A percentile compares a stretch with the other conserved stretches of the same genome.
Evolutionary conservation across 139 green algal genomes (phyloP).

Genomic region (Coelastrella sp.): DNA sequence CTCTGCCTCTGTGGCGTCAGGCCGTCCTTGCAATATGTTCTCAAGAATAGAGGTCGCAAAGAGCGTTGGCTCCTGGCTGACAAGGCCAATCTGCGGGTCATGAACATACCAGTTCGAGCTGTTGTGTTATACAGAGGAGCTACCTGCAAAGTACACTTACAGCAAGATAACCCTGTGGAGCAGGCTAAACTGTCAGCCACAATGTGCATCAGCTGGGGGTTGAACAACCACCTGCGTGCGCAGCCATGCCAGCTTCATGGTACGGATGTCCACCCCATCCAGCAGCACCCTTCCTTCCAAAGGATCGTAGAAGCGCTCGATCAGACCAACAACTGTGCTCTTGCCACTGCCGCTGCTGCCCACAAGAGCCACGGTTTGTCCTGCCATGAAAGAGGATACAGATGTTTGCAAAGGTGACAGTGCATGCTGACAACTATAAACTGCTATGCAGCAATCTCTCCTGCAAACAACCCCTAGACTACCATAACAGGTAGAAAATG

Average conservation of each 20-base stretch:
- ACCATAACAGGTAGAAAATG: no score
- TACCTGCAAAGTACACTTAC: no score
- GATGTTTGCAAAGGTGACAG: no score
- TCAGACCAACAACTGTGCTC: constrained; percentile 81
- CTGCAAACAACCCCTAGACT: no score
- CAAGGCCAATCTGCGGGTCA: constrained; percentile 68
- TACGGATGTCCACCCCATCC: constrained; percentile 85
- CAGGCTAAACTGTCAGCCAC: background rate
- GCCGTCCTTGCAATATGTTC: constrained; percentile 88
- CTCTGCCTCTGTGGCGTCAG: constrained; percentile 63
- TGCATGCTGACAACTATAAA: no score
- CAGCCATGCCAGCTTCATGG: constrained; percentile 81
- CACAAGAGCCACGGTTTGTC: constrained; percentile 91
- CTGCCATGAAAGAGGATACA: constrained; percentile 61
- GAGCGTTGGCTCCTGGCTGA: constrained; percentile 93
- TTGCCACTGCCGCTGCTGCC: constrained; percentile 79
- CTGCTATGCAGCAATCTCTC: constrained; percentile 79
- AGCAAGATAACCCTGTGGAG: no score
- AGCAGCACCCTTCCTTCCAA: constrained; percentile 66
- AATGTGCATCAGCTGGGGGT: no score
- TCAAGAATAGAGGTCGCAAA: constrained; percentile 88
- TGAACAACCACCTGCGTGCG: constrained; percentile 71
- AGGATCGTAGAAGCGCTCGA: constrained; percentile 95
- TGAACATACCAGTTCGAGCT: no score
- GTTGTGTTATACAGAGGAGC: background rate